These are phyloP conservation scores for Ophiostoma ulmi DNA, from an alignment of 2,329 filamentous ascomycete species.

Conservation along the genomic window DNA sequence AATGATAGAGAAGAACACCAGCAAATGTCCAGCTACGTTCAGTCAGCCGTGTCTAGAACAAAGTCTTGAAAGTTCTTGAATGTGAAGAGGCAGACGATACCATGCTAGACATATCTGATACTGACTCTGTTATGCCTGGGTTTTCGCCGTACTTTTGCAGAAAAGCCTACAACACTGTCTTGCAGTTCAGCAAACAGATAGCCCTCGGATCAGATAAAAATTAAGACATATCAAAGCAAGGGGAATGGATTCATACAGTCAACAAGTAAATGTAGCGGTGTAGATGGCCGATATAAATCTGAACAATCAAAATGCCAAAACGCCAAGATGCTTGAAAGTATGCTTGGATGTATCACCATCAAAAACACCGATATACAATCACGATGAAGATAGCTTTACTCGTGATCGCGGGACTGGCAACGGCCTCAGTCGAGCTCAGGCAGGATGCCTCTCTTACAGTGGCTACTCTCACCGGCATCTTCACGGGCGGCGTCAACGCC, in stretches of 20 bases:
- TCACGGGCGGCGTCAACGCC: constrained; percentile 35
- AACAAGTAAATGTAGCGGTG: too few species aligned
- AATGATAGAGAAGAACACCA: too few species aligned
- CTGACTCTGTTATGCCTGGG: not conserved
- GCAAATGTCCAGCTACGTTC: too few species aligned
- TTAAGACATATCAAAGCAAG: too few species aligned
- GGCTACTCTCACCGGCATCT: constrained; percentile 33
- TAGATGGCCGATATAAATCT: not conserved
- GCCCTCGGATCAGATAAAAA: not conserved
- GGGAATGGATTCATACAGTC: too few species aligned
- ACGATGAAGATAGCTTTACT: not conserved
- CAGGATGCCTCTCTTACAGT: constrained; percentile 28
- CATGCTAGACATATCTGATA: not conserved
- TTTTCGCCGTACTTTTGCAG: not conserved
- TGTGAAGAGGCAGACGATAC: too few species aligned
- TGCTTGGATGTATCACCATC: not conserved
- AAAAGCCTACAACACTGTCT: not conserved
- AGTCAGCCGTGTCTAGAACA: too few species aligned
- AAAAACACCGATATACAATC: not conserved
- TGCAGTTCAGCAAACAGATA: not conserved
- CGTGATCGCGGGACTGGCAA: not conserved
- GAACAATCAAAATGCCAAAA: not conserved
- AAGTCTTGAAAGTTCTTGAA: too few species aligned
- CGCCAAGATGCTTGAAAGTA: not conserved
- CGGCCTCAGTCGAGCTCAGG: not conserved